Evolutionary conservation across 1,284 basidiomycete genomes (phyloP), one percentile per base, ranked within the genome.

Genomic region (Naganishia sp.): DNA sequence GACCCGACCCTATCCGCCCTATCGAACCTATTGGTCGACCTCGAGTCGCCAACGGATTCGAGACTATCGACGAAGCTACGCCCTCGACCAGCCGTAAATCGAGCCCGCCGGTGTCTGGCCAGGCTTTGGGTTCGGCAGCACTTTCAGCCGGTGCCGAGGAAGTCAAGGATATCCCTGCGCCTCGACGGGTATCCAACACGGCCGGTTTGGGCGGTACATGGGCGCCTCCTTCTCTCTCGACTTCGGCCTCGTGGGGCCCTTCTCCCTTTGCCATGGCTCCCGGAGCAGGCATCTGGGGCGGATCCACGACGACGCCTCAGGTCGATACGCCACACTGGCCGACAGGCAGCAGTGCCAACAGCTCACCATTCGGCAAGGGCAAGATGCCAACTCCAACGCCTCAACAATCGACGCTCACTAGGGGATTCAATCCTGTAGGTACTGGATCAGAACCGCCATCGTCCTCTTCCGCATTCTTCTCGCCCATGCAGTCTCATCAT

Each of bases 11-110:
- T 10, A 69, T 69, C 28, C 63, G 67, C 15, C 67, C 67, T 15
- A 65, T 68, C 16, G 55, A 68, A 25, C 67, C 67, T n/a, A 69
- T 69, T 45, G 68, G 64, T 18, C 52, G 68, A 55, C 68, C 68
- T 36, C 64, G 68, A 7, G 54, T 50, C 16, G 45, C 39, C 44
- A 50, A 65, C 52, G 64, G 44, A 16, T 50, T 49, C n/a, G 64
- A 65, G n/a, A 55, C 44, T 11, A 46, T 63, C 36, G 59, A 66
- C 3, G 64, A 64, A 43, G 23, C 43, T 4, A 21, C 45, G 11
- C 42, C 67, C 21, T 57, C 59, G 23, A 33, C 33, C 1, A 25
- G 33, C 7, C 56, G 64, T 5, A 55, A 50, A 25, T 33, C 53
- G 9, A 50, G 46, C 45, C 25, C 55, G 11, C 54, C 64, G 9